These are phyloP conservation scores for Ganoderma leucocontextum DNA, from an alignment of 1,284 basidiomycete genomes.

Conservation along the genomic window DNA sequence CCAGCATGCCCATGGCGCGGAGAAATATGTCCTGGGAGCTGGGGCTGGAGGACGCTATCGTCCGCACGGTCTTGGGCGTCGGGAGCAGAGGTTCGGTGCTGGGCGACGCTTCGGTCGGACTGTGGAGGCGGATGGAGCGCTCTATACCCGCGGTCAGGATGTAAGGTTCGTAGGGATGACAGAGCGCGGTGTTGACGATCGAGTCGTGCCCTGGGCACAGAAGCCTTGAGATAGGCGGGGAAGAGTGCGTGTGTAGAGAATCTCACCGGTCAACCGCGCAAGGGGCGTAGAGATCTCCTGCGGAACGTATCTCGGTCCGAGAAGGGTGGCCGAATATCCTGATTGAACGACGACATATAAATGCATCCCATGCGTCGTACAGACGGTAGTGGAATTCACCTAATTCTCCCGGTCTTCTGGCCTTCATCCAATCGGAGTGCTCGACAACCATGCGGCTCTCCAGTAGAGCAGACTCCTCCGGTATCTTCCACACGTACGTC, in stretches of 20 bases:
- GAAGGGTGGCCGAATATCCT: slow-evolving; percentile 58
- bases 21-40: slow-evolving; percentile 45
- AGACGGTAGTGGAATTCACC: slow-evolving; percentile 43
- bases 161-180: slow-evolving; percentile 75
- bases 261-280: slow-evolving; percentile 61
- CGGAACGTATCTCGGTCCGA: slow-evolving; percentile 56
- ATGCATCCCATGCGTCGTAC: background rate
- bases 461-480: slow-evolving; percentile 53
- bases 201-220: slow-evolving; percentile 66
- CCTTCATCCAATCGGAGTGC: slow-evolving; percentile 51
- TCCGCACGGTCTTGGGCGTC: slow-evolving; percentile 58
- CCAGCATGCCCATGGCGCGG: slow-evolving; percentile 42
- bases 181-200: slow-evolving; percentile 75
- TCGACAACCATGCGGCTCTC: slow-evolving; percentile 53
- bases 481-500: slow-evolving; percentile 82
- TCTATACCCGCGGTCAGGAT: slow-evolving; percentile 78
- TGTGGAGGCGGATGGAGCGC: slow-evolving; percentile 72
- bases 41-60: slow-evolving; percentile 44
- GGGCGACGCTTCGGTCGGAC: slow-evolving; percentile 61
- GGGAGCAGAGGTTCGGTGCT: slow-evolving; percentile 51
- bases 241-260: background rate
- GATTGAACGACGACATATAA: background rate
- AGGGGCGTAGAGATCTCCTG: slow-evolving; percentile 63
- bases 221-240: background rate
- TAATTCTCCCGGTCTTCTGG: slow-evolving; percentile 41